These are phyloP conservation scores for Musa beccarii DNA, from an alignment of 176 grass and related monocot species.

Conservation along the genomic window DNA sequence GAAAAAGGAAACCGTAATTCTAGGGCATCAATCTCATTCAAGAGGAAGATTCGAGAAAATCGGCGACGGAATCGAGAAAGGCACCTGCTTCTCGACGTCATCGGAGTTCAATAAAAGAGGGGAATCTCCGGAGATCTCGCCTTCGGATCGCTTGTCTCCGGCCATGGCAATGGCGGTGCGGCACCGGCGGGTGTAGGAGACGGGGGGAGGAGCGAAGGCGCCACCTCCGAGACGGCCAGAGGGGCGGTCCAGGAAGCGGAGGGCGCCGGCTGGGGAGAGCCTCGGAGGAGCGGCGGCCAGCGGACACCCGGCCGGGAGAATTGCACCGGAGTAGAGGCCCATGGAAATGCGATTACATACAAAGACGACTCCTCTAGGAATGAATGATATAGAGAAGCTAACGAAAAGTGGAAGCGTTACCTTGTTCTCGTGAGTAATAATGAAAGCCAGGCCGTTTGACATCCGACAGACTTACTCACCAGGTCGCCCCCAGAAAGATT, in stretches of 20 bases:
- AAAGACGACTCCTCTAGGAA: no score
- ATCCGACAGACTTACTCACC: no score
- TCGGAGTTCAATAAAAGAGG: slow-evolving; percentile 31
- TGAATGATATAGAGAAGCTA: no score
- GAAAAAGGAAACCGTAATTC: not conserved
- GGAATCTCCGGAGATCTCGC: slow-evolving; percentile 15
- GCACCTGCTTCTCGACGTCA: slow-evolving; percentile 17
- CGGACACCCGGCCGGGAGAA: slow-evolving; percentile 16
- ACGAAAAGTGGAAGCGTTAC: no score
- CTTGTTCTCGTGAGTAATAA: no score
- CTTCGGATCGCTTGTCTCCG: not conserved
- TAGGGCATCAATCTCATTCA: not conserved
- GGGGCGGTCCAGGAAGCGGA: slow-evolving; percentile 31
- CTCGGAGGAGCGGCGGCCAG: slow-evolving; percentile 24
- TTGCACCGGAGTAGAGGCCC: not conserved
- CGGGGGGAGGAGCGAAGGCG: not conserved
- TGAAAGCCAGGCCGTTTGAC: no score
- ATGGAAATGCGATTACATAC: not conserved
- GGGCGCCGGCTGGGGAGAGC: slow-evolving; percentile 27
- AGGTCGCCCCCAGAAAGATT: no score
- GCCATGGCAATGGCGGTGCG: slow-evolving; percentile 14
- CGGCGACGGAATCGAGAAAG: not conserved
- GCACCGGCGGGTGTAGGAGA: not conserved
- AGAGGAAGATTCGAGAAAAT: not conserved
- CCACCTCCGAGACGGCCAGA: not conserved